Evolutionary conservation across 768 basidiomycete species (phyloP).

Genomic region (Pleurotus pulmonarius): DNA sequence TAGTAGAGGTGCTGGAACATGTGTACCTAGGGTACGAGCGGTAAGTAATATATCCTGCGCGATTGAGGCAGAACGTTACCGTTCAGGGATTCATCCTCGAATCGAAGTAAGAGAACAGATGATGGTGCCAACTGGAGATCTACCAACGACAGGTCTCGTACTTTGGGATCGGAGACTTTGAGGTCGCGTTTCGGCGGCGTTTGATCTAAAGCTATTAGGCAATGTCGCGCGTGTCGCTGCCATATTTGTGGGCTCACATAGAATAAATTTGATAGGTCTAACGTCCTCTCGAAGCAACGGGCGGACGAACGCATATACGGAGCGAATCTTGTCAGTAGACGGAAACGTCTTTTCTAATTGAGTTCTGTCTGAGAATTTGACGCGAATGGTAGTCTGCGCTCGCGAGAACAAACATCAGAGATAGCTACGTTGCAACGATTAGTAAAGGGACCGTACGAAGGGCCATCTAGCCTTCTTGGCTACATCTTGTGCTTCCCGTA

Average conservation of each 20-base stretch:
- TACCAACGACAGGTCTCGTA: slow-evolving; percentile 62
- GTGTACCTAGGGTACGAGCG: slow-evolving; percentile 35
- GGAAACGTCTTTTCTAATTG: slow-evolving; percentile 77
- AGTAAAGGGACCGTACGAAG: slow-evolving; percentile 38
- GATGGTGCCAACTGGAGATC: slow-evolving; percentile 79
- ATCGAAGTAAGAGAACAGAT: slow-evolving; percentile 71
- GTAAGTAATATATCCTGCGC: neutral
- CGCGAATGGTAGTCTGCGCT: slow-evolving; percentile 71
- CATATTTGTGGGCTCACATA: slow-evolving; percentile 51
- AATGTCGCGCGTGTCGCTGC: neutral
- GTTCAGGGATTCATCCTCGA: slow-evolving; percentile 70
- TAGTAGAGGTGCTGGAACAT: slow-evolving; percentile 62
- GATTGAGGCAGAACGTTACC: slow-evolving; percentile 34
- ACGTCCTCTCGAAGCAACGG: slow-evolving; percentile 68
- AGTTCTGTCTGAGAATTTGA: slow-evolving; percentile 78
- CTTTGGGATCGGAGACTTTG: slow-evolving; percentile 72
- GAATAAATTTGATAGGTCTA: slow-evolving; percentile 75
- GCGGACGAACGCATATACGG: slow-evolving; percentile 84
- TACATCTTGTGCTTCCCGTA: slow-evolving; percentile 59
- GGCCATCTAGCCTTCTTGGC: slow-evolving; percentile 70
- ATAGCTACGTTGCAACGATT: neutral
- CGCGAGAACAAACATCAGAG: slow-evolving; percentile 1
- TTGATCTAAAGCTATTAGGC: slow-evolving; percentile 51
- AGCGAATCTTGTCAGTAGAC: slow-evolving; percentile 74
- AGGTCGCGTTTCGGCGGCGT: slow-evolving; percentile 79